These are phyloP conservation scores for Daldinia grandis DNA, from an alignment of 495 filamentous ascomycete species.

Conservation along the genomic window DNA sequence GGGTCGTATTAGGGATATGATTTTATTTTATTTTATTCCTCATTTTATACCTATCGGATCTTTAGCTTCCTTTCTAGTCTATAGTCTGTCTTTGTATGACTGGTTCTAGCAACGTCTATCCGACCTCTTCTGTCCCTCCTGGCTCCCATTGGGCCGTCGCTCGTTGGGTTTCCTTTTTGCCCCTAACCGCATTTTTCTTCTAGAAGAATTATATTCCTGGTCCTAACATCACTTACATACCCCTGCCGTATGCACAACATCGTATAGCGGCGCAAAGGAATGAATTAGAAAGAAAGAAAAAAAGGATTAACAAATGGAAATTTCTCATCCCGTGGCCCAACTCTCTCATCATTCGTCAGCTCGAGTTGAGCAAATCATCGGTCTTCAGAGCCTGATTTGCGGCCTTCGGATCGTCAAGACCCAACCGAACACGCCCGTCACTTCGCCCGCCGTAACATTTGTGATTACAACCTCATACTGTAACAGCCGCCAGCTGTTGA, in stretches of 20 bases:
- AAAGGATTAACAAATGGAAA: background rate
- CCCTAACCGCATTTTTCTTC: conserved; percentile 11
- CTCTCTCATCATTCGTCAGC: background rate
- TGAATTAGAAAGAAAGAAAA: background rate
- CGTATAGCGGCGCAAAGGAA: background rate
- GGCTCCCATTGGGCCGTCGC: conserved; percentile 18
- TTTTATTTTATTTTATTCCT: background rate
- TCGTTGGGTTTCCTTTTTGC: conserved; percentile 1
- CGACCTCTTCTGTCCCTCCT: background rate
- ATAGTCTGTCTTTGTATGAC: background rate
- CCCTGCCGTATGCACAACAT: conserved; percentile 25
- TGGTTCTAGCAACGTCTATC: background rate
- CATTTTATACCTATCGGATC: background rate
- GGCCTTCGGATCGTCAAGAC: background rate
- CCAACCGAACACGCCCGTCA: conserved; percentile 10
- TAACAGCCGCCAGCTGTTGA: conserved; percentile 19
- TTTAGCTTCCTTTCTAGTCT: background rate
- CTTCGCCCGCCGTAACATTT: conserved; percentile 21
- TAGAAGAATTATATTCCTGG: background rate
- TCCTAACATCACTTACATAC: conserved; percentile 13
- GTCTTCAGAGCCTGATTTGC: background rate
- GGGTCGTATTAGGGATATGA: background rate
- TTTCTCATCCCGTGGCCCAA: background rate
- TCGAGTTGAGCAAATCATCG: background rate
- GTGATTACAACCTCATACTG: conserved; percentile 15